Evolutionary conservation across 352 stramenopile genomes (phyloP).

Genomic region (Globisporangium carolinianum): DNA sequence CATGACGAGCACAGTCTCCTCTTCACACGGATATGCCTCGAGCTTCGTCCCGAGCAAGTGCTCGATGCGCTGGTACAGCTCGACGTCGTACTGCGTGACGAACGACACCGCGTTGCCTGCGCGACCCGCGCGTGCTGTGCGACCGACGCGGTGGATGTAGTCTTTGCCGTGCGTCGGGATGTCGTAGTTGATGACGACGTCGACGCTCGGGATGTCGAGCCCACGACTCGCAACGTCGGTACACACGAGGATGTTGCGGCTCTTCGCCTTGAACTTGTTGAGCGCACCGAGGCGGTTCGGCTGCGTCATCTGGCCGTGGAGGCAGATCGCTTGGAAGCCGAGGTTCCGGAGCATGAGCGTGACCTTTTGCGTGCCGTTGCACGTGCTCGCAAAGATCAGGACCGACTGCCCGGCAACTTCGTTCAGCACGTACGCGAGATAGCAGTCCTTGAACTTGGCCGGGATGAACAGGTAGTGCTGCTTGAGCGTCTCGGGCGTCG

Average conservation of each 20-base stretch:
- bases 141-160: conserved; percentile 98
- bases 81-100: conserved; percentile 98
- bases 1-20: conserved; percentile 95
- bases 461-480: conserved; percentile 99
- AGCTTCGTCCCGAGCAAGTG: conserved; percentile 85
- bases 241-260: conserved; percentile 83
- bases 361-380: conserved; percentile 94
- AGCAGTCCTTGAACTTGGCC: conserved; percentile 99
- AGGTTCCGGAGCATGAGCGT: conserved; percentile 97
- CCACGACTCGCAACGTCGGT: conserved; percentile 89
- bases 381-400: conserved; percentile 98
- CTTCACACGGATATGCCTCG: conserved; percentile 77
- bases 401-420: conserved; percentile 96
- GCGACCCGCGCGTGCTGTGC: conserved; percentile 94
- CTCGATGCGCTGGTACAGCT: conserved; percentile 97
- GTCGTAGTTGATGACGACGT: conserved; percentile 99
- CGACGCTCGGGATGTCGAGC: conserved; percentile 96
- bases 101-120: conserved; percentile 94
- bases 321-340: conserved; percentile 95
- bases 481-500: conserved; percentile 96
- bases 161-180: conserved; percentile 98
- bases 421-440: conserved; percentile 98
- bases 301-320: conserved; percentile 99
- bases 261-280: conserved; percentile 96
- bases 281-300: conserved; percentile 95